phyloP scores from a whole-genome alignment of 192 early-diverging fungal species.

The Coemansia sp. region DNA sequence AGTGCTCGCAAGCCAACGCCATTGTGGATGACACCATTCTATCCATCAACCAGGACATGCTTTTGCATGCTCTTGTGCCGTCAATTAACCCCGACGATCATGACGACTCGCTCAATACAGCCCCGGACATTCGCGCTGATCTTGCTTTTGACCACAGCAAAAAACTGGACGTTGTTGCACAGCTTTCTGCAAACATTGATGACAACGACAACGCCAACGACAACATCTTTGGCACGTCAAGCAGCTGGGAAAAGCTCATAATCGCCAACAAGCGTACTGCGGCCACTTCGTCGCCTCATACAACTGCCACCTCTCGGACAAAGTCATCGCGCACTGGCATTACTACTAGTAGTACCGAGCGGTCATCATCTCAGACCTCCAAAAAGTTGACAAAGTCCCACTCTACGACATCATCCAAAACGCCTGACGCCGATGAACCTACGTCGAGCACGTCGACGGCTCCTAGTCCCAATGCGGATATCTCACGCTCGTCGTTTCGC shows the following conservation, averaged over 20 bases:
- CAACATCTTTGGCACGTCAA: not conserved
- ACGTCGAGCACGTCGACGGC: not conserved
- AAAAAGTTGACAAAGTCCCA: not conserved
- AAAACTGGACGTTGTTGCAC: slow-evolving; percentile 6
- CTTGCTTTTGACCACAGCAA: slow-evolving; percentile 14
- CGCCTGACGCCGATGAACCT: not conserved
- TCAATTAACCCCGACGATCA: not conserved
- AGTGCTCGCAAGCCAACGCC: not conserved
- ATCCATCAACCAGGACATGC: slow-evolving; percentile 35
- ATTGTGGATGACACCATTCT: slow-evolving; percentile 8
- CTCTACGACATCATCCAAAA: not conserved
- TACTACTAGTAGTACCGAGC: not conserved
- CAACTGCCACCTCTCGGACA: not conserved
- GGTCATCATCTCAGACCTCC: not conserved
- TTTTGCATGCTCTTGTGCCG: slow-evolving; percentile 14
- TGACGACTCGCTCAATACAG: too few relatives aligned
- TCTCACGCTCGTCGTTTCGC: not conserved
- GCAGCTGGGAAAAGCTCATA: not conserved
- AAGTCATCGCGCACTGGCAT: not conserved
- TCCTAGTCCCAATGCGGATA: not conserved
- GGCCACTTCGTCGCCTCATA: not conserved
- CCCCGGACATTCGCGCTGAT: not conserved
- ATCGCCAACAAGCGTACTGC: not conserved
- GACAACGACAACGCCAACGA: slow-evolving; percentile 3
- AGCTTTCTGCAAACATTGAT: not conserved